Evolutionary conservation across 2,329 filamentous ascomycete species (phyloP), one percentile per base, ranked within the genome.

Genomic region (Botrytis pseudocinerea): DNA sequence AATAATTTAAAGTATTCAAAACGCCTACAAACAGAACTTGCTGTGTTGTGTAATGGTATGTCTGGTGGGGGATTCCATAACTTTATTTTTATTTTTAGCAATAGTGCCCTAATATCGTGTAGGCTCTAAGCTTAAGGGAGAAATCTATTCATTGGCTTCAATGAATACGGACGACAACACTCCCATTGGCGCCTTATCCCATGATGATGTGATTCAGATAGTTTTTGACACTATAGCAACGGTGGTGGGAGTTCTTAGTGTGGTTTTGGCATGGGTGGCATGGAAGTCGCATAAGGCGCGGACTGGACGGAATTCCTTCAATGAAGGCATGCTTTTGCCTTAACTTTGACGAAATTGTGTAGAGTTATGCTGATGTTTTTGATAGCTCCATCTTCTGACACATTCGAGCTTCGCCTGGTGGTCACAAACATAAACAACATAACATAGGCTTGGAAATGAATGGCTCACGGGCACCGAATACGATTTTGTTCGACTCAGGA

Each of bases 141-240:
- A n/a, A 40, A 40, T n/a, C 14, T 8, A 66, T 54, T 66, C 25
- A 54, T 40, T 66, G 46, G 40, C 63, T 66, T 66, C 63, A 54
- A 66, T 66, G 46, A 9, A 48, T 38, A 25, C 63, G 16, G 40
- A 40, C 14, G 35, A 63, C 61, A 20, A 38, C 14, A 35, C 22
- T 38, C 18, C 14, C 44, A 18, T 66, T 22, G 32, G 46, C 22
- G 32, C 32, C 22, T 18, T 66, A 22, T 38, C 32, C 14, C 44
- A 51, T 25, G 63, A 66, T 66, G 63, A 28, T 66, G 28, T 51
- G 35, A 66, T 51, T 46, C 32, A 66, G 32, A 51, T 66, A n/a
- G 32, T 51, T 18, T 66, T 51, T 54, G 32, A 32, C 10, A 25
- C 42, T 6, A 66, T 38, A 66, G 63, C 44, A 20, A 66, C 63